Base-by-base conservation (phyloP, 371 early-diverging fungal genomes). In the Caulochytrium protostelioides region DNA sequence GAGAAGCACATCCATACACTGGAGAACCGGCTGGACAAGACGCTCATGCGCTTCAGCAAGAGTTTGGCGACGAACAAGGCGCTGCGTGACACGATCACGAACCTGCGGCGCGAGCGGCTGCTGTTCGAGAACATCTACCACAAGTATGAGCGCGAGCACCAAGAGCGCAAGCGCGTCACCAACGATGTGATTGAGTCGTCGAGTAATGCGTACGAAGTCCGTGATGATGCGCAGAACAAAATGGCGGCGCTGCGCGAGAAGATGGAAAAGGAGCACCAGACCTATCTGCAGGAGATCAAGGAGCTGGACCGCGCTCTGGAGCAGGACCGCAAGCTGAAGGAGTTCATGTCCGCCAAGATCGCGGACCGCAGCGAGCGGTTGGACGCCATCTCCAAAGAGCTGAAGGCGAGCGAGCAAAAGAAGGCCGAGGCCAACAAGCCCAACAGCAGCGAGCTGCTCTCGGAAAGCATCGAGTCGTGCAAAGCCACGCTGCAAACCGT, bases 21-120 rank as follows among this genome's bases (percentile, higher is more conserved):
- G 19, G 67, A 66, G 34, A 66, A 62, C 40, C 31, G 67, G 28
- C 47, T 66, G n/a, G 63, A 66, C 41, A 62, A 66, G 49, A 59
- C 65, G 0, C 48, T 68, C 8, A 50, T 65, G 23, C 62, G 63
- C 39, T 68, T 59, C 42, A 65, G 62, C 50, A 61, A 62, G 31
- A 49, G 62, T 1, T 43, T 68, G 0, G 62, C 65, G 0, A 54
- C 54, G 27, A 68, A 68, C 45, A 65, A 63, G 45, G 32, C 41
- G 5, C 30, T 64, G 19, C 49, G 69, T 3, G 41, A 39, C 3
- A 41, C 46, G 7, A 65, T 68, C 15, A 64, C 65, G 39, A 56
- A 58, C 35, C 42, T 68, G 25, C 44, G 65, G 9, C 40, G 69
- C 7, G 69, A 68, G 38, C 43, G 69, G 12, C 37, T 59, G 6